Evolutionary conservation across 1,284 basidiomycete species (phyloP), one percentile per base, ranked within the genome.

Genomic region (Pterula multifida): DNA sequence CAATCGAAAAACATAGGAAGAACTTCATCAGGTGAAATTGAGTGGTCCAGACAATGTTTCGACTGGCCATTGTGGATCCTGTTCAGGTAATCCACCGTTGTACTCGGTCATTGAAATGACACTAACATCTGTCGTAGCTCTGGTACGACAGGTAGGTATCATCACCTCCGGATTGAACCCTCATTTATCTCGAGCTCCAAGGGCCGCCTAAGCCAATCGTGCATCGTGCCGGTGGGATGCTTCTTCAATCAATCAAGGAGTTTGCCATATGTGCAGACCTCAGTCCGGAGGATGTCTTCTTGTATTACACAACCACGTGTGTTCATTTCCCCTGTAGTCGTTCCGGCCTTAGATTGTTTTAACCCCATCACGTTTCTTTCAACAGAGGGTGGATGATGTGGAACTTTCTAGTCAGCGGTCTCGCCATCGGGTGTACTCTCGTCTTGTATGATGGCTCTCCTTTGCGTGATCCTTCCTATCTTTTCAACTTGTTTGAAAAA

Each of bases 61-160:
- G 81, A 92, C 64, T 76, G 81, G 60, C 89, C 90, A 3, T 72
- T 92, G 24, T 93, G 90, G 90, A 88, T 92, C 54, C 72, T 93
- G 26, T 93, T 92, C 67, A 89, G 84, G 51, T 13, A 28, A 47
- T 23, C 9, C 39, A 42, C 19, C 4, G 9, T 42, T 22, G 13
- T 17, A 35, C 32, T 9, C 9, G 11, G 32, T n/a, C n/a, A n/a
- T n/a, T n/a, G n/a, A n/a, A n/a, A n/a, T n/a, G n/a, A 15, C 15
- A 32, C 28, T 32, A 6, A 32, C 28, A 32, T 42, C 17, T 42
- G 6, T 19, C n/a, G 19, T 17, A 42, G 39, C 39, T 42, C 72
- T 50, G 90, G 89, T 9, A 92, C 90, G 6, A 93, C 90, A 39
- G 88, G 88, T 69, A 57, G 58, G 23, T 49, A 28, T 52, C 32